phyloP scores from a whole-genome alignment of 2,329 filamentous ascomycete species.

The Cladosporium sp. region DNA sequence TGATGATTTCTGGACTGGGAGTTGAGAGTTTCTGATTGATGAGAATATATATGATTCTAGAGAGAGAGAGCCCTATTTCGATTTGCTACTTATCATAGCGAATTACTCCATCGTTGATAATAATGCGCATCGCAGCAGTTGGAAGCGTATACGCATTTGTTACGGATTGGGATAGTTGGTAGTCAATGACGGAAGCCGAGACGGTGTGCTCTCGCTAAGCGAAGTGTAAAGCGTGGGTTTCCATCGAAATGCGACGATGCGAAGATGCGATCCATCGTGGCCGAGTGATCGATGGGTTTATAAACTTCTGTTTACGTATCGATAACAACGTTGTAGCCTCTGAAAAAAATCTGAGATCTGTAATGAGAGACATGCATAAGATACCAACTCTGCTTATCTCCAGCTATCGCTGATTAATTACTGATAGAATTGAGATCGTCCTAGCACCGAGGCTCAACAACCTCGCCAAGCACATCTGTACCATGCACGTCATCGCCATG shows the following conservation, averaged over 20 bases:
- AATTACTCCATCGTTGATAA: neutral
- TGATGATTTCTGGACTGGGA: neutral
- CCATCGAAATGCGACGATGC: neutral
- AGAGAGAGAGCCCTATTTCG: neutral
- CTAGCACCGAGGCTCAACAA: neutral
- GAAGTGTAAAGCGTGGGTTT: constrained; percentile 1
- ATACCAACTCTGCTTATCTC: neutral
- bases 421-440: neutral
- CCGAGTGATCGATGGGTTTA: neutral
- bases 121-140: neutral
- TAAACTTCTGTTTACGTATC: neutral
- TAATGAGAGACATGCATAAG: neutral
- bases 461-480: neutral
- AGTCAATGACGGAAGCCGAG: constrained; percentile 19
- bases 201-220: constrained; percentile 6
- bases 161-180: neutral
- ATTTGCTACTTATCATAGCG: neutral
- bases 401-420: neutral
- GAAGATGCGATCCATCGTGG: neutral
- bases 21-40: neutral
- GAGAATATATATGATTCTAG: neutral
- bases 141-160: neutral
- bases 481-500: constrained; percentile 1
- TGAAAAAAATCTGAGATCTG: neutral
- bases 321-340: neutral